Base-by-base conservation (phyloP, 2,329 filamentous ascomycete species). In the Epichloe baconii region DNA sequence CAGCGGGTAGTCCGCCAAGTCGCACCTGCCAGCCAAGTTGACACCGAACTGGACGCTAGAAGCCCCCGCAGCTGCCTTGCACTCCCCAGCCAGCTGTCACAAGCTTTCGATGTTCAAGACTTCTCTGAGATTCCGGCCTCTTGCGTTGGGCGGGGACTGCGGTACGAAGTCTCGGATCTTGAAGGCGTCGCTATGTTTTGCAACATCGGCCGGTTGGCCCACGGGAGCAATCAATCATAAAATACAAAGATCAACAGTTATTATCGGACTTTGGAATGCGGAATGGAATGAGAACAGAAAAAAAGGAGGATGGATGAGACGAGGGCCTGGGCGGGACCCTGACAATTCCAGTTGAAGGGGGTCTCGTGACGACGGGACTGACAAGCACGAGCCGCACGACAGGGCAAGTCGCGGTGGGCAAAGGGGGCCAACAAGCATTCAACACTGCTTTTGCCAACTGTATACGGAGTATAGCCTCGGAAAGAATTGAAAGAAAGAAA, bases 331-430 rank as follows among this genome's bases (percentile, higher is more conserved):
- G 38, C 40, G 15, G 47, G 47, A 44, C 31, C 48, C 6, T 19
- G 41, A 45, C 26, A 31, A 3, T 31, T 31, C 8, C 48, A 23
- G n/a, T 19, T 26, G 38, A 44, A 47, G 21, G 43, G 14, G 43
- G 17, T 31, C 49, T 51, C 44, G 49, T 51, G 49, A 46, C 49
- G 35, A 17, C 36, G 26, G 47, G 41, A 36, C 41, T 44, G 38
- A 44, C 41, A 3, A 7, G 26, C 26, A 31, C 23, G 23, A 26
- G 23, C 23, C 23, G 23, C 23, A 26, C 26, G 26, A 8, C 26
- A 15, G 15, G 48, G 48, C 12, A 26, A 45, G 14, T 31, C 31
- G 45, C 45, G 11, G 12, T 3, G 14, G 21, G 41, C 19, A 43
- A 23, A 23, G 21, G 40, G 40, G 40, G 17, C 10, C 15, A 17